A percentile compares a stretch with the other conserved stretches of the same genome.
These are phyloP conservation scores for Parsonsia alboflavescens DNA, from an alignment of 257 asterid genomes.

Conservation along the genomic window DNA sequence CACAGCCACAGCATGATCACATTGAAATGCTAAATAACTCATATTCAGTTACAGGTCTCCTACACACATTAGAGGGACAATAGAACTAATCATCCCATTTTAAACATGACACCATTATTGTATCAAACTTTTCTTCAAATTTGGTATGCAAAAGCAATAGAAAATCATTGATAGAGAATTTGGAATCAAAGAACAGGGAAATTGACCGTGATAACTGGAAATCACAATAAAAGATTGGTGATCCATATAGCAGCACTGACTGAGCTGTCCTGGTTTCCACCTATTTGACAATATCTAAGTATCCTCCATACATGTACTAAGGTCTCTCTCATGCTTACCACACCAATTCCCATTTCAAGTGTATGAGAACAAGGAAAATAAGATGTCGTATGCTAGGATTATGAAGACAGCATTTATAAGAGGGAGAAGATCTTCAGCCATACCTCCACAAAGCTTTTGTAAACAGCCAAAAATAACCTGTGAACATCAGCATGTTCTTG, in stretches of 20 bases:
- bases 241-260: neutral
- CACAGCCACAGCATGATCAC: neutral
- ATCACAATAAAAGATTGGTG: neutral
- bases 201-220: neutral
- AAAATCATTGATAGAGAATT: neutral
- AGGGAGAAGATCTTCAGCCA: neutral
- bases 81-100: neutral
- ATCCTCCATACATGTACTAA: neutral
- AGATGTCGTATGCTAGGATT: neutral
- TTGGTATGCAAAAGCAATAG: neutral
- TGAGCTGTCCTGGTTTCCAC: neutral
- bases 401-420: neutral
- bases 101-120: neutral
- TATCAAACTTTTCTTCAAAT: neutral
- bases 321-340: neutral
- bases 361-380: neutral
- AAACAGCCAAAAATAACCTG: conserved; percentile 63
- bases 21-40: neutral
- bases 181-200: too few relatives aligned
- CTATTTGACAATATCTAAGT: neutral
- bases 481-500: conserved; percentile 77
- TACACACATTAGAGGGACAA: neutral
- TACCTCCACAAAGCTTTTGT: conserved; percentile 97
- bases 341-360: neutral
- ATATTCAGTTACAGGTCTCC: neutral